Base-by-base conservation (phyloP, 768 basidiomycete species). In the Boletales sp. region DNA sequence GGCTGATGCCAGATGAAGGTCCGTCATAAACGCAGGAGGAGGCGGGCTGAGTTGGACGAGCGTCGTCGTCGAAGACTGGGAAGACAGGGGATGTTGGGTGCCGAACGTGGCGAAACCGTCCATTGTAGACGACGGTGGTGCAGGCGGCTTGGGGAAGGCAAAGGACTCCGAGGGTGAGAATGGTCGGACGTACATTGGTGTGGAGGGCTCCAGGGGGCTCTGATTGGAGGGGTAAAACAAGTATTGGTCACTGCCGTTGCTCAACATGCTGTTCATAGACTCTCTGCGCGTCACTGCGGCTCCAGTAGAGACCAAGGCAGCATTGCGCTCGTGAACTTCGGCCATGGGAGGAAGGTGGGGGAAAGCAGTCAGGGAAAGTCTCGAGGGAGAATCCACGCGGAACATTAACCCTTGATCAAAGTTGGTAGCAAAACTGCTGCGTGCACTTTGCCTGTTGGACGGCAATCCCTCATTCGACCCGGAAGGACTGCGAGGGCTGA, bases 151-250 rank as follows among this genome's bases (percentile, higher is more conserved):
- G 3, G 85, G 86, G 72, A 87, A 87, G 9, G 81, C 66, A 66
- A 84, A 87, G 5, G 79, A 77, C 61, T 87, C 85, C 15, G 79
- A 78, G 11, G 82, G 80, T 0, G 83, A 80, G 70, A 84, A 86
- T 2, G 82, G 83, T 36, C 81, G 79, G 17, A 83, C 82, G 35
- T 75, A 81, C 74, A 85, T 81, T 19, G 82, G 79, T 0, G 80
- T 76, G 5, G 61, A 51, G n/a, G 61, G 58, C 32, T 60, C 62
- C 17, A 25, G 39, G 28, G 49, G 44, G 46, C 47, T 48, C 50
- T 55, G 57, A 33, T 43, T 46, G n/a, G 53, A 46, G 8, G 64
- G 52, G 55, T 12, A 34, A 34, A 4, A 5, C 13, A 34, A 61
- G 8, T 67, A 57, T 28, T 60, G 46, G 12, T 75, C 73, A 41